A percentile compares a stretch with the other conserved stretches of the same genome.
phyloP scores from a whole-genome alignment of 805 yeast species.

The Teunomyces panamensis region DNA sequence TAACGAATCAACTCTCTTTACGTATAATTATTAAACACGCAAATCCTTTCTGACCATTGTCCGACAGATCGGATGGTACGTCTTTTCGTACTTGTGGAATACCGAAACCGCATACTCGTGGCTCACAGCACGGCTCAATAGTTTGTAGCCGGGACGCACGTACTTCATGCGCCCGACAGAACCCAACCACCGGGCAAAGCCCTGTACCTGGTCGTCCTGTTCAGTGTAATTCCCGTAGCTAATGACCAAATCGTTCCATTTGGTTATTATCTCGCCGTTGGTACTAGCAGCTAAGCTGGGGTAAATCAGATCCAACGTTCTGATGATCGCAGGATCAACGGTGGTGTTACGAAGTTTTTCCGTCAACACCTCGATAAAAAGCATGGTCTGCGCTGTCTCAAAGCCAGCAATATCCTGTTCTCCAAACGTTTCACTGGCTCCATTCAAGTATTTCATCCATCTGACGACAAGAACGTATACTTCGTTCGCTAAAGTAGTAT shows the following conservation, averaged over 20 bases:
- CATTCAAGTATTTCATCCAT: slow-evolving; percentile 16
- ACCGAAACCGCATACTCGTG: slow-evolving; percentile 62
- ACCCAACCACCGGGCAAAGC: slow-evolving; percentile 62
- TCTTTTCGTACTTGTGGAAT: slow-evolving; percentile 53
- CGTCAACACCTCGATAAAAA: slow-evolving; percentile 22
- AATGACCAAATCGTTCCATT: slow-evolving; percentile 23
- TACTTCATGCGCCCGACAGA: slow-evolving; percentile 94
- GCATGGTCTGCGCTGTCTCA: slow-evolving; percentile 24
- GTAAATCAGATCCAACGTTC: slow-evolving; percentile 15
- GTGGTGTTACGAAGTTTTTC: slow-evolving; percentile 12
- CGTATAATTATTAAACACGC: slow-evolving; percentile 20
- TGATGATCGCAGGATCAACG: slow-evolving; percentile 10
- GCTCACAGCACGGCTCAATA: slow-evolving; percentile 58
- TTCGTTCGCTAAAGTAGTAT: slow-evolving; percentile 27
- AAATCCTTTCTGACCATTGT: slow-evolving; percentile 78
- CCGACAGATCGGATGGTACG: slow-evolving; percentile 84
- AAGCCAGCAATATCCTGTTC: slow-evolving; percentile 12
- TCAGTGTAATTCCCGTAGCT: slow-evolving; percentile 16
- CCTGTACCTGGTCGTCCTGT: slow-evolving; percentile 13
- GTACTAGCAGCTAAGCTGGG: slow-evolving; percentile 17
- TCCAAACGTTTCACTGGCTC: slow-evolving; percentile 4
- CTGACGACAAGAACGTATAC: slow-evolving; percentile 20
- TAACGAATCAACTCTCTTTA: neutral
- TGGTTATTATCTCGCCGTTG: slow-evolving; percentile 24
- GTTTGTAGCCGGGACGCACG: slow-evolving; percentile 80